Evolutionary conservation across 2,329 filamentous ascomycete genomes (phyloP), one percentile per base, ranked within the genome.

Genomic region (Penicillium sp.): DNA sequence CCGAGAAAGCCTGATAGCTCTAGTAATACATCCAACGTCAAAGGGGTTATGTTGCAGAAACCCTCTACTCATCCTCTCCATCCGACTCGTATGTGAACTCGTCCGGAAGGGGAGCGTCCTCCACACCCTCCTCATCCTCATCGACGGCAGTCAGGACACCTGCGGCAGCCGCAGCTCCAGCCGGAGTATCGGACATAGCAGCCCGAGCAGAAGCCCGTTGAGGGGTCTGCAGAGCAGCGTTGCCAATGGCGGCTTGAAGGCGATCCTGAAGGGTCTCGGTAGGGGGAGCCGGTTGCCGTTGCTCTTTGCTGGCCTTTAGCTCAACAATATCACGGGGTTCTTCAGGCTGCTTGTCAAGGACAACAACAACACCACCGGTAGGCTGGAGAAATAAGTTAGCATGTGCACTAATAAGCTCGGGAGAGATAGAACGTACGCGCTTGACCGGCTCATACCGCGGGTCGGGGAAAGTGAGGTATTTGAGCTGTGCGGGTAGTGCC

Each of bases 401-500:
- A 70, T 57, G 5, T 9, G 2, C 20, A 48, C 26, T 46, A 12
- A 11, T 26, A 2, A 15, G 1, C 20, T 6, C 8, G 20, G n/a
- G 33, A 12, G 41, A 1, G 23, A 41, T 23, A 26, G 2, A 53
- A 75, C 81, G 73, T 78, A 93, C 90, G 85, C 96, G 87, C 79
- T 90, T 90, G 60, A 97, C 92, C 33, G 94, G 93, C 81, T 89
- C 90, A 77, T 97, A 99, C 65, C 95, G 87, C 44, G 90, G 89
- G 60, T 90, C 85, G 47, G 90, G 86, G 81, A 99, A 96, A 74
- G 86, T 96, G 69, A 99, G 90, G 74, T 93, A 97, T 80, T 96
- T 96, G 69, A 97, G 84, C 78, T 99, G 94, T 45, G 86, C 85
- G 1, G 92, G 94, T 46, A 99, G 84, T 33, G 99, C 92, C 66